Evolutionary conservation across 352 stramenopile species (phyloP).

Genomic region (Phytophthora tubulina): DNA sequence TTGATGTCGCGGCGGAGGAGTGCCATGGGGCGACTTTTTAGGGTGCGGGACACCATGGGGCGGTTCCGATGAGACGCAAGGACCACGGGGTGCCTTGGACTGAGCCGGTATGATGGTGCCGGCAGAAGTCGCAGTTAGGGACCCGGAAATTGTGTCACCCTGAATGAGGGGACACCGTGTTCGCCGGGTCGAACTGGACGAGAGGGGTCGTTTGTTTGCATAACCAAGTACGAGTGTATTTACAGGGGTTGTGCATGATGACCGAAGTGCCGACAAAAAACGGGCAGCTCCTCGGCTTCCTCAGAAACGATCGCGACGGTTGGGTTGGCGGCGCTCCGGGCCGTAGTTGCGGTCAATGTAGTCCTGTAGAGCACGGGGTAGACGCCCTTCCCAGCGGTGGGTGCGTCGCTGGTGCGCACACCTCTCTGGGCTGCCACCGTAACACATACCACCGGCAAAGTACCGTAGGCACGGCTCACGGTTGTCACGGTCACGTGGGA

Average conservation of each 20-base stretch:
- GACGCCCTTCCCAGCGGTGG: neutral
- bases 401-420: constrained; percentile 9
- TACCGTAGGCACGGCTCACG: constrained; percentile 19
- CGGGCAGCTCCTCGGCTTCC: constrained; percentile 8
- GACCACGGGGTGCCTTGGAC: constrained; percentile 5
- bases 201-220: constrained; percentile 8
- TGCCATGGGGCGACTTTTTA: constrained; percentile 1
- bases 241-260: neutral
- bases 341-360: constrained; percentile 12
- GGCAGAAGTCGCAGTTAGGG: too few species aligned
- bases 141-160: too few species aligned
- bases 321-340: neutral
- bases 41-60: too few species aligned
- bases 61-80: neutral
- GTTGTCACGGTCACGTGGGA: neutral
- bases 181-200: neutral
- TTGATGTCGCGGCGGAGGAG: neutral
- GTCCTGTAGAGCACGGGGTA: constrained; percentile 6
- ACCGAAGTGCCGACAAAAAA: constrained; percentile 19
- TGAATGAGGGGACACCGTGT: too few species aligned
- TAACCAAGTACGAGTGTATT: constrained; percentile 12
- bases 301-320: neutral
- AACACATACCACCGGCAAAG: constrained; percentile 11
- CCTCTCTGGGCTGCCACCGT: neutral
- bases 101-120: too few species aligned